These are phyloP conservation scores for Colletotrichum sp. DNA, from an alignment of 2,329 filamentous ascomycete genomes.

Conservation along the genomic window DNA sequence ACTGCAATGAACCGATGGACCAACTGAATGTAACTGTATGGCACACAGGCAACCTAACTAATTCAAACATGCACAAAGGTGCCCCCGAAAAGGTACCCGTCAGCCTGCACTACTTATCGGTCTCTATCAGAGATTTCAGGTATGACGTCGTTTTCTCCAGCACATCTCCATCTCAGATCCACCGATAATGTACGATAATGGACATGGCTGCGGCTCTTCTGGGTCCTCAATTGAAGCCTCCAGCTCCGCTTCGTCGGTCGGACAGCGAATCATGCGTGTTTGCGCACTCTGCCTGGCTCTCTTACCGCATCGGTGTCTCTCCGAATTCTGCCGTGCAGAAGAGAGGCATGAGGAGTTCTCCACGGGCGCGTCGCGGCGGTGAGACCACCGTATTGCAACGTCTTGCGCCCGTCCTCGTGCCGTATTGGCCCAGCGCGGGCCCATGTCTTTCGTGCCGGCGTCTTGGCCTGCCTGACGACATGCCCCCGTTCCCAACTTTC, in stretches of 20 bases:
- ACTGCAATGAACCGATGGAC: background rate
- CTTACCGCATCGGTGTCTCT: background rate
- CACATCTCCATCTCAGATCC: slow-evolving; percentile 4
- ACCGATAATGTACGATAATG: slow-evolving; percentile 12
- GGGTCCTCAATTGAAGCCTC: background rate
- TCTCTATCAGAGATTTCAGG: slow-evolving; percentile 5
- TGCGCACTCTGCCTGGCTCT: background rate
- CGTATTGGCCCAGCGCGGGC: slow-evolving; percentile 2
- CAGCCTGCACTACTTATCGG: slow-evolving; percentile 1
- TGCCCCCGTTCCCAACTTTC: background rate
- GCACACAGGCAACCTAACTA: background rate
- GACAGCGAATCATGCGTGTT: background rate
- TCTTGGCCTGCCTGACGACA: slow-evolving; percentile 14
- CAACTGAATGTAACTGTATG: background rate
- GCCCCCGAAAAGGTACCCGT: background rate
- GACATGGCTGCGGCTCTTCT: slow-evolving; percentile 15
- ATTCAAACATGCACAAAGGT: background rate
- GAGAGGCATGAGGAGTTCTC: background rate
- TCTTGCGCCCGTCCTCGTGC: background rate
- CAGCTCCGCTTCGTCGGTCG: background rate
- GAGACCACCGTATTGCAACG: slow-evolving; percentile 7
- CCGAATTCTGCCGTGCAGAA: slow-evolving; percentile 20
- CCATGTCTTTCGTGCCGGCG: background rate
- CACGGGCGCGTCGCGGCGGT: slow-evolving; percentile 15
- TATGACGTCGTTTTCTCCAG: slow-evolving; percentile 17